Conservation (phyloP, 2,329 filamentous ascomycete genomes). For the Cladorrhinum sp. region DNA sequence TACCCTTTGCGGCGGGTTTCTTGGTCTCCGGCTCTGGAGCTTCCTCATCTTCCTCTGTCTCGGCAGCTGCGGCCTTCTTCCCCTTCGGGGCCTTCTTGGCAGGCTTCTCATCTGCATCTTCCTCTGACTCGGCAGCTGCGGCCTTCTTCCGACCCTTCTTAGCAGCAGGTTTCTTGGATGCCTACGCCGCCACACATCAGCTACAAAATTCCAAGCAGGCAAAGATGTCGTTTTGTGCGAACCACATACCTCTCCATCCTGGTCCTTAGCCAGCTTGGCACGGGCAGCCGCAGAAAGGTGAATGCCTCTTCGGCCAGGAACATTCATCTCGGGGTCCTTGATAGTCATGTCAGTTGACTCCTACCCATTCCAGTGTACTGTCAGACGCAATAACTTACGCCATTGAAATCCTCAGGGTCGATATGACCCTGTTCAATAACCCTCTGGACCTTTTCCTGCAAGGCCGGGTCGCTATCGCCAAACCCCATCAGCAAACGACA, state of each 20-base stretch:
- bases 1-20: slow-evolving; percentile 1
- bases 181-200: slow-evolving; percentile 22
- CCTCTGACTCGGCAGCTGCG: slow-evolving; percentile 29
- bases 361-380: no score
- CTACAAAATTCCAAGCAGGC: background rate
- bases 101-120: slow-evolving; percentile 9
- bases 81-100: background rate
- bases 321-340: slow-evolving; percentile 75
- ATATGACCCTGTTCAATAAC: slow-evolving; percentile 77
- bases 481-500: no score
- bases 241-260: slow-evolving; percentile 24
- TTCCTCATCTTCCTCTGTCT: slow-evolving; percentile 1
- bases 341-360: background rate
- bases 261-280: slow-evolving; percentile 33
- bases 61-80: slow-evolving; percentile 16
- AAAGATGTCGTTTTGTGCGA: background rate
- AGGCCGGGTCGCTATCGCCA: slow-evolving; percentile 46
- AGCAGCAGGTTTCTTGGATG: slow-evolving; percentile 33
- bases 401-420: slow-evolving; percentile 81
- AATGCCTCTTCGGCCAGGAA: slow-evolving; percentile 64
- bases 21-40: background rate
- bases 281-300: slow-evolving; percentile 36
- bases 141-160: slow-evolving; percentile 40
- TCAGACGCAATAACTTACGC: slow-evolving; percentile 71
- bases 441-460: slow-evolving; percentile 69